phyloP scores from a whole-genome alignment of 306 rosid species.

The Fagus crenata region DNA sequence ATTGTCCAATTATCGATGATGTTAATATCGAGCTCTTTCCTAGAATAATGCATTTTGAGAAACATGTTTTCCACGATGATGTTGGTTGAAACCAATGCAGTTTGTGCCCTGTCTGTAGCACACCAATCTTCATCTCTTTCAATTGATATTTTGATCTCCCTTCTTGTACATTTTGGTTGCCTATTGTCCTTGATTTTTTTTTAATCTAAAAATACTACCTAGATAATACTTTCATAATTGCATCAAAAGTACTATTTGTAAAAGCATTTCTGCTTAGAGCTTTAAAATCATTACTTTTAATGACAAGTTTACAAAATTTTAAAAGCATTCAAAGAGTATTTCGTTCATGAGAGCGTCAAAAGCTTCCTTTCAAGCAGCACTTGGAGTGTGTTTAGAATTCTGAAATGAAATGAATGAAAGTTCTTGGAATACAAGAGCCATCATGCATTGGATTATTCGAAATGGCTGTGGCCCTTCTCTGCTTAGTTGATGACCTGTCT shows the following conservation, averaged over 20 bases:
- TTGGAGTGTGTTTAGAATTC: not conserved
- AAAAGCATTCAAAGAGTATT: not conserved
- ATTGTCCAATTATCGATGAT: too few relatives aligned
- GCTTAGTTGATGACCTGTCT: not conserved
- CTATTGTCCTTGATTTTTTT: not conserved
- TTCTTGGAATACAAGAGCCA: not conserved
- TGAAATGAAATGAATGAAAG: not conserved
- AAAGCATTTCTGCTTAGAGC: not conserved
- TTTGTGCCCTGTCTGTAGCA: not conserved
- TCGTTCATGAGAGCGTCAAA: not conserved
- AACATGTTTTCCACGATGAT: not conserved
- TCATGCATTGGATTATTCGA: not conserved
- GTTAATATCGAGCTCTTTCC: not conserved
- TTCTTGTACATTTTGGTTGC: not conserved
- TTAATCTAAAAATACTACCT: not conserved
- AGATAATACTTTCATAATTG: not conserved
- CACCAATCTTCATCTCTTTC: not conserved
- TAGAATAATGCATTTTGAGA: slow-evolving; percentile 1
- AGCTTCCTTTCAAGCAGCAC: not conserved
- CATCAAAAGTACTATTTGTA: not conserved
- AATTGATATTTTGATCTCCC: too few relatives aligned
- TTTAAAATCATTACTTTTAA: not conserved
- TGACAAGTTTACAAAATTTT: not conserved
- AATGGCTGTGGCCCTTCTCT: slow-evolving; percentile 10
- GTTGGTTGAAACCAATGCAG: not conserved